These are phyloP conservation scores for Chlorella variabilis DNA, from an alignment of 163 green algal species.

Conservation along the genomic window DNA sequence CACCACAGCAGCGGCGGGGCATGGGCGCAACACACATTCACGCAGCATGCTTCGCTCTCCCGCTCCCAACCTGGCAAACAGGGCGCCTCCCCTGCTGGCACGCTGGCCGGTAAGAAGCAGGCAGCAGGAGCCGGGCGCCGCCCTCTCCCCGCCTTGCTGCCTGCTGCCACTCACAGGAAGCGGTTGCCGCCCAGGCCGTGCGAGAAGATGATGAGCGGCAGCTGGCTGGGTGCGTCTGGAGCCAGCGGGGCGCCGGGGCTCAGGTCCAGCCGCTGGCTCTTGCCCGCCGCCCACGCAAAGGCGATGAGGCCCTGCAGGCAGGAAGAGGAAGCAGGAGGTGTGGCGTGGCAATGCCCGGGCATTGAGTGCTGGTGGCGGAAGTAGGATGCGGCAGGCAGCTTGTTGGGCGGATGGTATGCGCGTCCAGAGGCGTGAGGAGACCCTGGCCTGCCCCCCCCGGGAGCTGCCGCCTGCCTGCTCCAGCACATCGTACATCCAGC, in stretches of 20 bases:
- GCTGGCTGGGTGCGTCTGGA: background rate
- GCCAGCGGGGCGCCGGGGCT: constrained; percentile 31
- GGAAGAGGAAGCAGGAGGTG: background rate
- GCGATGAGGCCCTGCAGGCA: constrained; percentile 11
- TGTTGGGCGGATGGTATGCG: no score
- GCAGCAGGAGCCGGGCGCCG: no score
- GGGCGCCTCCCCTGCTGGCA: no score
- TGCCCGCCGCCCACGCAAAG: constrained; percentile 28
- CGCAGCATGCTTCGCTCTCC: no score
- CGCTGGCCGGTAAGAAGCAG: no score
- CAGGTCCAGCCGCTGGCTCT: constrained; percentile 32
- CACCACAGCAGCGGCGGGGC: background rate
- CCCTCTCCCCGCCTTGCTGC: no score
- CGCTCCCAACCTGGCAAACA: no score
- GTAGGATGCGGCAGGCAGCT: no score
- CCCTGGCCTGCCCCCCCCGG: no score
- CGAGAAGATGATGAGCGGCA: constrained; percentile 66
- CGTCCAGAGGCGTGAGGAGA: no score
- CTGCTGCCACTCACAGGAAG: constrained; percentile 45
- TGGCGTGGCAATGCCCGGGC: background rate
- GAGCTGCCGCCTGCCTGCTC: no score
- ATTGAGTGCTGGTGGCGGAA: background rate
- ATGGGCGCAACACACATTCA: no score
- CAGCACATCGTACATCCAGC: background rate
- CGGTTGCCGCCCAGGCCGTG: constrained; percentile 64